These are phyloP conservation scores for Paspalum vaginatum DNA, from an alignment of 176 grass and related monocot species.

Conservation along the genomic window DNA sequence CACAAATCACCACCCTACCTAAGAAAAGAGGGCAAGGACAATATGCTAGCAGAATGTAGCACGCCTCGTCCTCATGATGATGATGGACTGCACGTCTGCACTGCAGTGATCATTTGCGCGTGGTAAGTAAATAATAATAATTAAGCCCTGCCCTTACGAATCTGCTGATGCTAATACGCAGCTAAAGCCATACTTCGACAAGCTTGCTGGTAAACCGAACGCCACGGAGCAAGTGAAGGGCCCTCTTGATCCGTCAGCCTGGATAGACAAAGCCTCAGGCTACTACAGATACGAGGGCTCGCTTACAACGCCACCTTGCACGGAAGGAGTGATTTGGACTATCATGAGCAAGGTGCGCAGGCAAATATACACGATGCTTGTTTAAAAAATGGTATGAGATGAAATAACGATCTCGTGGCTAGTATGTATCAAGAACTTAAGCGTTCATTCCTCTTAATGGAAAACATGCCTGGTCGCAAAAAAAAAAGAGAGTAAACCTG, in stretches of 20 bases:
- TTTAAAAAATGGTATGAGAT: too few relatives aligned
- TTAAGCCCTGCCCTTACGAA: neutral
- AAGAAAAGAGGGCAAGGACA: neutral
- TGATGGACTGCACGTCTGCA: too few relatives aligned
- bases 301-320: conserved; percentile 81
- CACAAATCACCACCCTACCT: neutral
- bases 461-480: too few relatives aligned
- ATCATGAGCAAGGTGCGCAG: conserved; percentile 66
- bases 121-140: too few relatives aligned
- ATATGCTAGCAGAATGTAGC: too few relatives aligned
- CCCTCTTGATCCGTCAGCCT: conserved; percentile 45
- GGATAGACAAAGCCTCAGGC: conserved; percentile 50
- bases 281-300: conserved; percentile 92
- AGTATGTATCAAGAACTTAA: neutral
- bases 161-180: conserved; percentile 24
- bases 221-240: conserved; percentile 44
- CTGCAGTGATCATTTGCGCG: too few relatives aligned
- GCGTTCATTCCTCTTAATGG: too few relatives aligned
- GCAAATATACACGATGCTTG: too few relatives aligned
- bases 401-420: too few relatives aligned
- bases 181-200: conserved; percentile 61
- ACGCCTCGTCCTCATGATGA: too few relatives aligned
- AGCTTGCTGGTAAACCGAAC: conserved; percentile 36
- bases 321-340: conserved; percentile 77
- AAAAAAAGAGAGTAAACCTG: too few relatives aligned